Base-by-base conservation (phyloP, 495 filamentous ascomycete genomes). In the Penicillium lagena region DNA sequence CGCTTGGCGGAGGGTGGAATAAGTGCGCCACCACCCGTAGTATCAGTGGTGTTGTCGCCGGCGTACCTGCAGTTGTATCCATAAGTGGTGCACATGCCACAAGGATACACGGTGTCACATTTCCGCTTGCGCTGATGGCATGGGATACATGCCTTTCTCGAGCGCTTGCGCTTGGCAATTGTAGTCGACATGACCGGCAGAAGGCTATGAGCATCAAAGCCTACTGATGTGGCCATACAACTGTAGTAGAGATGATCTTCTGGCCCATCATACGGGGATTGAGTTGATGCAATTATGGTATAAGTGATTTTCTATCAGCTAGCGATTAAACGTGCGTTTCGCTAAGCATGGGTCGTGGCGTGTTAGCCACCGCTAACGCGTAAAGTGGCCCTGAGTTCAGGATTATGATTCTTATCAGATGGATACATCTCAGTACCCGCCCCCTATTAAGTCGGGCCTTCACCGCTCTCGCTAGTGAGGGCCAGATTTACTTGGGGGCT, bases 81-180 rank as follows among this genome's bases (percentile, higher is more conserved):
- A 32, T 62, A 62, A 29, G 48, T 62, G 45, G 54, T 49, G 49
- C 61, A 64, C 54, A 40, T 60, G 42, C 47, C 43, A 39, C 61
- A 64, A 29, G 61, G 61, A 46, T 60, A 54, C 27, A 12, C 32
- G 7, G 22, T 42, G 37, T 64, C 54, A 45, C 61, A 64, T 62
- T 64, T 64, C 37, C 61, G 58, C 56, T 64, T 64, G 47, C 61
- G 61, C 54, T 62, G 52, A 32, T 64, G 61, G 40, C 61, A 64
- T 6, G 61, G 61, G 2, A 60, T 51, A 45, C 61, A 64, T 52
- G 61, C 55, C 42, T 62, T 64, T 22, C 37, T 56, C 1, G 52
- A 56, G 34, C 61, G 61, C 54, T 60, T 64, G 40, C 61, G 61
- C 47, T 58, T 64, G 45, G 12, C 1, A 34, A 44, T 54, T 44